Base-by-base conservation (phyloP, 345 rosid genomes). In the Viola odorata region DNA sequence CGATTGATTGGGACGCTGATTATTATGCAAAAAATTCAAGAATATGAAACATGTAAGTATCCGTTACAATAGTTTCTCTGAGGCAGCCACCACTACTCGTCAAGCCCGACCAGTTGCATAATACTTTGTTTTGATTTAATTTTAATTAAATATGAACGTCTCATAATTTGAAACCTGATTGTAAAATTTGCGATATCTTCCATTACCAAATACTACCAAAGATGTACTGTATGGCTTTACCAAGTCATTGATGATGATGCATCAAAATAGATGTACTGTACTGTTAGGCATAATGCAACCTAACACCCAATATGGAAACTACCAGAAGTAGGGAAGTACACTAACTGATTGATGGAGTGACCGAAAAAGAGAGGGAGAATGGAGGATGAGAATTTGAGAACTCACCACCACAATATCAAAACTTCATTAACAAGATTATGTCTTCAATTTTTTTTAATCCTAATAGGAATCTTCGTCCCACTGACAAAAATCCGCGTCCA, bases 1-100 rank as follows among this genome's bases (percentile, higher is more conserved):
- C 50, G 32, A 40, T 60, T 62, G 81, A 79, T 74, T 12, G 54
- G 41, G 78, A 79, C 81, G 10, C 12, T 53, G 73, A 70, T 77
- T 60, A 67, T 70, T 64, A 53, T 39, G 47, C 50, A 41, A 64
- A 14, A 57, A 47, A 55, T 11, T 12, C 23, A 8, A 57, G 53
- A 45, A 50, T 32, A 58, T 9, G 66, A 42, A n/a, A 50, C 70
- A 61, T 45, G 50, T n/a, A n/a, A n/a, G n/a, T 17, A 66, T 58
- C 52, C 53, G 63, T 62, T 57, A 50, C 3, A n/a, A 15, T 40
- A 38, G 54, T 63, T 48, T 58, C 45, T 38, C 15, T 55, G 67
- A 50, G 62, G 32, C 2, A 23, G 2, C 32, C 32, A 23, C 32
- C 32, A 23, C 32, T 23, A 23, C 32, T 23, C 32, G 32, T 23